Percentiles rank a stretch among this genome's conserved stretches.
phyloP scores from a whole-genome alignment of 2,329 filamentous ascomycete genomes.

The Nigrospora osmanthi region DNA sequence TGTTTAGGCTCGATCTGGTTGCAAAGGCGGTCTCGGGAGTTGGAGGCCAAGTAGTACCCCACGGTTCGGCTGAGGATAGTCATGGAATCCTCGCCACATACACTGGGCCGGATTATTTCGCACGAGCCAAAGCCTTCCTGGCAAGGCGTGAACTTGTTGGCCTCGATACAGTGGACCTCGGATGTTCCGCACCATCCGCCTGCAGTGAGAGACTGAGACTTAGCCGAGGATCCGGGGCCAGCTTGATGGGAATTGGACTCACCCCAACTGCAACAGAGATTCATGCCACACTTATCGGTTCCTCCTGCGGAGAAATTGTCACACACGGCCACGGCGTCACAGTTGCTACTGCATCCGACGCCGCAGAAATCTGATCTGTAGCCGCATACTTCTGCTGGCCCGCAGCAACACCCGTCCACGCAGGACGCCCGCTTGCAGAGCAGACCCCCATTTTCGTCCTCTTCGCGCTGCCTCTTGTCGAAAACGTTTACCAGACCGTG shows the following conservation, averaged over 20 bases:
- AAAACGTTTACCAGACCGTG: too few species aligned
- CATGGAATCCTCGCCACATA: too few species aligned
- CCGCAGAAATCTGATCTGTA: conserved; percentile 7
- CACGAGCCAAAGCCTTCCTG: conserved; percentile 1
- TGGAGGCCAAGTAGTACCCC: conserved; percentile 7
- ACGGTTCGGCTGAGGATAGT: conserved; percentile 1
- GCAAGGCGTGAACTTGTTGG: neutral
- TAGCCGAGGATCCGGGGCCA: too few species aligned
- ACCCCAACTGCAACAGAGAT: neutral
- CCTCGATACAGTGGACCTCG: too few species aligned
- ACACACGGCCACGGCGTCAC: conserved; percentile 3
- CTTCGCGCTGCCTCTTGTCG: too few species aligned
- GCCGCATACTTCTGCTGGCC: conserved; percentile 1
- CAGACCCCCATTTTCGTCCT: too few species aligned
- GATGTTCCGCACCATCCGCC: too few species aligned
- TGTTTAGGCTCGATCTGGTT: conserved; percentile 3
- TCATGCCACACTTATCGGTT: neutral
- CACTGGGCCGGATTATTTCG: neutral
- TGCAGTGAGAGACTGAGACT: too few species aligned
- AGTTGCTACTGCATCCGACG: conserved; percentile 1
- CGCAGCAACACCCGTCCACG: neutral
- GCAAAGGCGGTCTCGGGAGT: conserved; percentile 2
- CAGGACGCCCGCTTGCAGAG: too few species aligned
- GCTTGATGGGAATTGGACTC: too few species aligned
- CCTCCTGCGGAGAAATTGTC: conserved; percentile 1